Base-by-base conservation (phyloP, 2,329 filamentous ascomycete genomes). In the Colletotrichum agaves region DNA sequence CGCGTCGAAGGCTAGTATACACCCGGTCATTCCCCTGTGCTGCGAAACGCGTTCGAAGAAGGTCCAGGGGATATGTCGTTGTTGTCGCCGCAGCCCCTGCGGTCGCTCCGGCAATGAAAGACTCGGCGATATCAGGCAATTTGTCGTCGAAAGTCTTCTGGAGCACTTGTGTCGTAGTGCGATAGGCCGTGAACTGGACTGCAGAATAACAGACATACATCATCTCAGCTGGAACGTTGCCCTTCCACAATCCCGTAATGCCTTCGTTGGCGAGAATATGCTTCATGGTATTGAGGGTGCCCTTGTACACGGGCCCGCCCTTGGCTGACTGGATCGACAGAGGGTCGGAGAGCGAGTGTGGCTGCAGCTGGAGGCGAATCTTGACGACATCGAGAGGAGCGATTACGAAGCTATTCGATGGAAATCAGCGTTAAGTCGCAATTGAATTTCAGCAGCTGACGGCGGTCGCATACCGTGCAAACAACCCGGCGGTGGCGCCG, bases 321-420 rank as follows among this genome's bases (percentile, higher is more conserved):
- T 77, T 79, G 12, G 83, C 77, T 67, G 81, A 71, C 71, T 81
- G 81, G 70, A 88, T 84, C 50, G 88, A 86, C 10, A 89, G 79
- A 2, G 93, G 91, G 75, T 95, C 91, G 73, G 91, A 91, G 68
- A 93, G 87, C 55, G 93, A 94, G 81, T 97, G 92, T 49, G 92
- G 88, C 79, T 98, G 96, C 17, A 99, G 89, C 78, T 99, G 96
- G 50, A 98, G 90, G 52, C 96, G 93, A 81, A 99, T 99, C 84
- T 99, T 98, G 81, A 98, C 90, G 70, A 99, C 96, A 79, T 99
- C 96, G 72, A 99, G 91, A 60, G 96, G 96, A 17, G 96, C 93
- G 77, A 98, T 91, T 76, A 96, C 88, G 84, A 99, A 98, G 77
- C 93, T 94, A 73, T 37, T 58, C 7, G 57, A 27, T 23, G 27